Conservation (phyloP, 2,329 filamentous ascomycete genomes). For the Niveomyces coronatus region DNA sequence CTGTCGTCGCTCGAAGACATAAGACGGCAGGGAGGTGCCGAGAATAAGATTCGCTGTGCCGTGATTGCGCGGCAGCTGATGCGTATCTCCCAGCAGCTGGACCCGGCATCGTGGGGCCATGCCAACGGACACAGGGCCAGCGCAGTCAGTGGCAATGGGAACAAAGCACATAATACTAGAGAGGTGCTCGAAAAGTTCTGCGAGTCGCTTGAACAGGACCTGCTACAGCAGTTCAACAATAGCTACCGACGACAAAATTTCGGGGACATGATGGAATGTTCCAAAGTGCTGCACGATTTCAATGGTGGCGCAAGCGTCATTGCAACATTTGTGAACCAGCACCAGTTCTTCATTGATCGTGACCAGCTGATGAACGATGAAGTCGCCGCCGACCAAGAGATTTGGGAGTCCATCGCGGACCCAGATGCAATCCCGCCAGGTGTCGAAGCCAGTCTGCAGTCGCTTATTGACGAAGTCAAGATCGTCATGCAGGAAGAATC, state of each 20-base stretch:
- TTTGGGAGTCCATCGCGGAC: constrained; percentile 87
- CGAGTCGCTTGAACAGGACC: constrained; percentile 88
- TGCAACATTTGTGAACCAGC: constrained; percentile 93
- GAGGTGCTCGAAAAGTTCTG: constrained; percentile 95
- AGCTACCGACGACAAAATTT: constrained; percentile 94
- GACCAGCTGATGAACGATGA: constrained; percentile 88
- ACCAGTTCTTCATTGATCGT: constrained; percentile 97
- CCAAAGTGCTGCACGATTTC: constrained; percentile 88
- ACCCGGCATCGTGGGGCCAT: constrained; percentile 62
- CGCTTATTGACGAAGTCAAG: constrained; percentile 85
- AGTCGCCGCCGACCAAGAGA: constrained; percentile 61
- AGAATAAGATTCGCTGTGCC: constrained; percentile 89
- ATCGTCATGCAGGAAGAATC: constrained; percentile 96
- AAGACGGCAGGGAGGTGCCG: constrained; percentile 70
- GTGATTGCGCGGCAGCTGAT: constrained; percentile 89
- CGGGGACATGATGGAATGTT: constrained; percentile 96
- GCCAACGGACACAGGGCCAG: constrained; percentile 37
- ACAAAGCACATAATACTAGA: constrained; percentile 55
- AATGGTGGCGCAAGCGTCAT: constrained; percentile 93
- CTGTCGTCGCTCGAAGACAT: constrained; percentile 83
- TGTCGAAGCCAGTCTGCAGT: constrained; percentile 86
- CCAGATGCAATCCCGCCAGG: constrained; percentile 86
- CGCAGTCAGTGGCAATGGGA: constrained; percentile 34
- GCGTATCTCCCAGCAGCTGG: constrained; percentile 85
- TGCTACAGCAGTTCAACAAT: constrained; percentile 93